These are phyloP conservation scores for Rhizophagus clarus DNA, from an alignment of 192 early-diverging fungal genomes.

Conservation along the genomic window DNA sequence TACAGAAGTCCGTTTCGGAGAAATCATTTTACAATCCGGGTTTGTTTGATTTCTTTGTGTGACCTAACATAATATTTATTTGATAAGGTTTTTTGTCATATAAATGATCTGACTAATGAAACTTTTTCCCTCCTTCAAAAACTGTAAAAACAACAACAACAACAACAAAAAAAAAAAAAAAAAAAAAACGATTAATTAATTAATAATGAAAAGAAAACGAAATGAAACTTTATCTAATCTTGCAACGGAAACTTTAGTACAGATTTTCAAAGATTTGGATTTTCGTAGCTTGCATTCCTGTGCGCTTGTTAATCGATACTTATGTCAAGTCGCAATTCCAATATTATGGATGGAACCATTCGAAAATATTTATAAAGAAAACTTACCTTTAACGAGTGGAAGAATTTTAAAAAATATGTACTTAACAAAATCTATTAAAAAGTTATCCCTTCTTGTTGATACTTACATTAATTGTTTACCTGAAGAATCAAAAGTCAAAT, in stretches of 20 bases:
- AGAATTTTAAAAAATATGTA: neutral
- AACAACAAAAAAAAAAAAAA: too few relatives aligned
- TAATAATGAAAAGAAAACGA: too few relatives aligned
- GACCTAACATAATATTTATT: too few relatives aligned
- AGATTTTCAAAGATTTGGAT: neutral
- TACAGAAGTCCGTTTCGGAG: too few relatives aligned
- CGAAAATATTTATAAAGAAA: neutral
- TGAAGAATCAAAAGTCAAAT: neutral
- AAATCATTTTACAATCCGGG: too few relatives aligned
- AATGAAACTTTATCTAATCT: neutral
- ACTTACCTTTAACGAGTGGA: neutral
- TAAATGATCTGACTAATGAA: too few relatives aligned
- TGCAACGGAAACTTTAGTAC: neutral
- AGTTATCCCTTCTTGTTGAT: neutral
- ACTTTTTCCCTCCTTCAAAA: too few relatives aligned
- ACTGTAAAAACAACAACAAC: too few relatives aligned
- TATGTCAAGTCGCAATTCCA: neutral
- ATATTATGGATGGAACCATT: neutral
- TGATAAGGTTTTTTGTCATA: too few relatives aligned
- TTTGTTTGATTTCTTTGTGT: too few relatives aligned
- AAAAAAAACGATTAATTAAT: too few relatives aligned
- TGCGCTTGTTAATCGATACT: neutral
- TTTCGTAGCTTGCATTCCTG: neutral
- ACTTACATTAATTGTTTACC: neutral
- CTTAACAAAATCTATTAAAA: neutral